Base-by-base conservation (phyloP, 2,329 filamentous ascomycete species). In the Trichoderma koningii region DNA sequence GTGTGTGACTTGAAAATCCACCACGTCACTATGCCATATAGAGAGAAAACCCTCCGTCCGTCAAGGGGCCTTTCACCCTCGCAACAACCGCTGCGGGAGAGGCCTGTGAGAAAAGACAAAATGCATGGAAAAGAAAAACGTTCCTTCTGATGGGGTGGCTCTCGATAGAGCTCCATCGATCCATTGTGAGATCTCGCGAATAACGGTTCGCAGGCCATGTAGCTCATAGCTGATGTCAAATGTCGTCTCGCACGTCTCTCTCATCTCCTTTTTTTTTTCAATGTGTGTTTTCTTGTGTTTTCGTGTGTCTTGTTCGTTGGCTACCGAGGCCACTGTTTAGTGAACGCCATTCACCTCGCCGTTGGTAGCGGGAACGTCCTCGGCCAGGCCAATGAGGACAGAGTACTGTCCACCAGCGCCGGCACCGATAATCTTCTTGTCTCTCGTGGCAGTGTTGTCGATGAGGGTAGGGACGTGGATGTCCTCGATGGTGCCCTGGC, bases 351-450 rank as follows among this genome's bases (percentile, higher is more conserved):
- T 66, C 19, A 51, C 50, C 30, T 64, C 44, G 15, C 77, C 76
- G 50, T 78, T 79, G 47, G 70, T 68, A 64, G 69, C 68, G 55
- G 71, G 71, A 1, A 53, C 68, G 10, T 71, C 73, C 21, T 74
- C 73, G 26, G 78, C 70, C 66, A 74, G 73, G 61, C 83, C 83
- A 10, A 83, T 81, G n/a, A 91, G 71, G 26, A 91, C 78, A 1
- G 88, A 89, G 76, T 87, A 97, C 74, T 97, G 93, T 5, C 93
- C 93, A 69, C 94, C 93, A n/a, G 89, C 89, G 50, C 91, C 91
- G n/a, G 90, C 91, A 77, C 84, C 92, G 41, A 87, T 83, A 50
- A 97, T 82, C 76, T 88, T 87, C 78, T 89, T 88, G 48, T 86
- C 91, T 34, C 87, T 84, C 30, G 95, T 85, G 48, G 92, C 93